Evolutionary conservation across 2,329 filamentous ascomycete genomes (phyloP).

Genomic region (Cryphonectria parasitica): DNA sequence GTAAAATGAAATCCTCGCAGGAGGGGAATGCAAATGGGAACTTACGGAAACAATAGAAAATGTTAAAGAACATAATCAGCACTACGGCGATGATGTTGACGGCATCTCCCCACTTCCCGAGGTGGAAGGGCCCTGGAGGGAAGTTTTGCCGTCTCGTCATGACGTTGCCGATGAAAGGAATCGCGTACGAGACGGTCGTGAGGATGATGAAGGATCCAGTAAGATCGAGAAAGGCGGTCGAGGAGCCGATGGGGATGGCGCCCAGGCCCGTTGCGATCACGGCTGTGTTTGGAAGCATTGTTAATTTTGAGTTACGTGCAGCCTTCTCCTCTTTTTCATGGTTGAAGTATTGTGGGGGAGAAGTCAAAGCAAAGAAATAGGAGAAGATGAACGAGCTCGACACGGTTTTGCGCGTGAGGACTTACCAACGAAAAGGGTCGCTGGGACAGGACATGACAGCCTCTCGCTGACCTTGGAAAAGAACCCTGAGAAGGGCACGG

Average conservation of each 20-base stretch:
- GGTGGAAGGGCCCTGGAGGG: constrained; percentile 55
- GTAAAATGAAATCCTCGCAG: too few relatives aligned
- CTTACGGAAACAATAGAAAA: constrained; percentile 65
- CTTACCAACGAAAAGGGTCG: constrained; percentile 55
- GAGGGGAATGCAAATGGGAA: not conserved
- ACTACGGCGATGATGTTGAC: constrained; percentile 55
- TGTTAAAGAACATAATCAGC: constrained; percentile 58
- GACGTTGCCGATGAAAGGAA: constrained; percentile 54
- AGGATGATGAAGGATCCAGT: constrained; percentile 62
- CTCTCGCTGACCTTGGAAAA: constrained; percentile 57
- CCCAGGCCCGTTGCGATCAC: constrained; percentile 56
- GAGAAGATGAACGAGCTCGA: too few relatives aligned
- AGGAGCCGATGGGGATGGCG: constrained; percentile 59
- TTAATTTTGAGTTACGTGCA: not conserved
- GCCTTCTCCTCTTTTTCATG: not conserved
- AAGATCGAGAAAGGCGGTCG: constrained; percentile 59
- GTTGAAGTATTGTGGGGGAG: not conserved
- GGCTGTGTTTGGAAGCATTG: constrained; percentile 33
- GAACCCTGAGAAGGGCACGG: constrained; percentile 59
- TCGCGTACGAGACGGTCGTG: constrained; percentile 58
- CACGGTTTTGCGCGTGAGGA: not conserved
- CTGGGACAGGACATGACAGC: constrained; percentile 62
- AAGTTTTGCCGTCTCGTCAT: constrained; percentile 56
- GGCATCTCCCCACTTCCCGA: constrained; percentile 53
- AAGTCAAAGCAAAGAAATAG: not conserved